Base-by-base conservation (phyloP, 352 stramenopile species). In the Phytophthora podocarpi region DNA sequence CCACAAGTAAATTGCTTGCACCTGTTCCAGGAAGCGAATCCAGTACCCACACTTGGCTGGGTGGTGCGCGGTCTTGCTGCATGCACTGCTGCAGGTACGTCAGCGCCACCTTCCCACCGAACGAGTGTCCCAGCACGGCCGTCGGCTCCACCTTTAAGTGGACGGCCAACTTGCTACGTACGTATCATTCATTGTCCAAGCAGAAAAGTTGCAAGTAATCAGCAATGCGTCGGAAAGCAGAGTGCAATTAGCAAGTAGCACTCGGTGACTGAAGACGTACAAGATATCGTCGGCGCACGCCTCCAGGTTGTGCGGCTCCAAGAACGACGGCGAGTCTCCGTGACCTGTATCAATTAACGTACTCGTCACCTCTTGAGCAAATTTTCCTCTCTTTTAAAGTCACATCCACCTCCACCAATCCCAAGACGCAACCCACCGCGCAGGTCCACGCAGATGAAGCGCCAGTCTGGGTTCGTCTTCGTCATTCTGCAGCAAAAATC, bases 81-180 rank as follows among this genome's bases (percentile, higher is more conserved):
- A 75, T 65, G 39, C 77, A 87, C 27, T 80, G 66, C 16, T 84
- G 68, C 4, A 94, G 49, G 51, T 92, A 92, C 50, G 66, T 80
- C 11, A 94, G 41, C 32, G 85, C 83, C 51, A 94, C 80, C 48
- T 94, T 94, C 35, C 85, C 85, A 18, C 85, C 83, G 42, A 92
- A 94, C 13, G 85, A 94, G 54, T 94, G 85, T 16, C 85, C 83
- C 18, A 90, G 59, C 9, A 92, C 69, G 6, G 78, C 78, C 36
- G 89, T 77, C 9, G 83, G 82, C 47, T 79, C 66, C 5, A 89
- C 67, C 7, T 82, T 63, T 26, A 93, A 65, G 45, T 80, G 46
- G 18, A 72, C 72, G 2, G 76, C 70, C 20, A 93, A 53, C 9
- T 73, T 67, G 5, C 84, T 93, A 46, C 11, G 42, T 0, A 24